phyloP scores from a whole-genome alignment of 768 basidiomycete genomes.

The Russula dissimulans region DNA sequence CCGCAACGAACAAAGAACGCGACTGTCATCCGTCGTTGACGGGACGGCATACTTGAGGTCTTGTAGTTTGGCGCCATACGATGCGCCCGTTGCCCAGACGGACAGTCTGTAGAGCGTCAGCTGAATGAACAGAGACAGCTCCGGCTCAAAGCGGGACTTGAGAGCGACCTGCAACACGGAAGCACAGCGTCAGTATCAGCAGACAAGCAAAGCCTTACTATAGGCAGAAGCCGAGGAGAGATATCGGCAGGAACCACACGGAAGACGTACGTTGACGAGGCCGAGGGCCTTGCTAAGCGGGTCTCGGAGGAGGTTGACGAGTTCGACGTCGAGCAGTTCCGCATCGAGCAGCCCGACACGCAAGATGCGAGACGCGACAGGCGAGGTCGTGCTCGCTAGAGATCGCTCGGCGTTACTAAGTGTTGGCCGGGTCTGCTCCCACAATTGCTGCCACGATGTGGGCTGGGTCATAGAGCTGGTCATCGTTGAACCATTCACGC shows the following conservation, averaged over 20 bases:
- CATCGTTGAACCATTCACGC: not conserved
- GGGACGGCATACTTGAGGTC: conserved; percentile 52
- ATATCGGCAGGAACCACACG: conserved; percentile 20
- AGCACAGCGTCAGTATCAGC: not conserved
- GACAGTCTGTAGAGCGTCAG: conserved; percentile 73
- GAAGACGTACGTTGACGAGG: conserved; percentile 45
- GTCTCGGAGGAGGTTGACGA: conserved; percentile 70
- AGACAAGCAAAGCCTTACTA: not conserved
- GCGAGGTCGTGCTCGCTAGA: conserved; percentile 25
- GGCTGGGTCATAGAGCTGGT: conserved; percentile 8
- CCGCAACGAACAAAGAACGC: conserved; percentile 13
- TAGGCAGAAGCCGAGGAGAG: not conserved
- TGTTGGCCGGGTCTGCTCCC: conserved; percentile 49
- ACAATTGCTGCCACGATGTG: conserved; percentile 49
- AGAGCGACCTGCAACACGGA: conserved; percentile 39
- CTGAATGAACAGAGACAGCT: conserved; percentile 61
- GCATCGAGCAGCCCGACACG: conserved; percentile 91
- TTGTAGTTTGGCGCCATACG: conserved; percentile 78
- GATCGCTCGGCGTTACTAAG: conserved; percentile 40
- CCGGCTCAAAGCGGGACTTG: conserved; percentile 60
- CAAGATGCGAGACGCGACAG: conserved; percentile 33
- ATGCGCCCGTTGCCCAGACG: conserved; percentile 70
- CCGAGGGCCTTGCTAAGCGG: conserved; percentile 69
- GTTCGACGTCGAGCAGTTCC: conserved; percentile 81
- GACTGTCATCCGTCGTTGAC: not conserved